phyloP scores from a whole-genome alignment of 345 rosid species.

The Eucalyptus shirleyi region DNA sequence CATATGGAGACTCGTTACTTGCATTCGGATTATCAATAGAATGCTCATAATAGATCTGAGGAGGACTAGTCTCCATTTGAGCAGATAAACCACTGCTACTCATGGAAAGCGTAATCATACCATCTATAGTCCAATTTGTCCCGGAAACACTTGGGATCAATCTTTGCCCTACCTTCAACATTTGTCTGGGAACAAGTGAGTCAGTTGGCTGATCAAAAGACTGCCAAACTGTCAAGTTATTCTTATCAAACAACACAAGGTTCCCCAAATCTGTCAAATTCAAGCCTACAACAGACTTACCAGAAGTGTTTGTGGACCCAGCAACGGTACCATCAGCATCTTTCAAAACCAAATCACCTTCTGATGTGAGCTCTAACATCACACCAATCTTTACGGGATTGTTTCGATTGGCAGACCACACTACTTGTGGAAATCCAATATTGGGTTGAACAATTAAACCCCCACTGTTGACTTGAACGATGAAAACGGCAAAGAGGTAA shows the following conservation, averaged over 20 bases:
- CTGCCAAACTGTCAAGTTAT: not conserved
- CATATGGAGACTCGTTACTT: not conserved
- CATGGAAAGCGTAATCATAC: not conserved
- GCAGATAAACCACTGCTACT: not conserved
- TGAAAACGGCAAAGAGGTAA: not conserved
- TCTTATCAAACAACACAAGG: not conserved
- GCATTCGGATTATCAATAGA: not conserved
- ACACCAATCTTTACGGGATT: not conserved
- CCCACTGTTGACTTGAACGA: not conserved
- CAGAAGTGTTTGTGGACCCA: not conserved
- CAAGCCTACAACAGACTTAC: not conserved
- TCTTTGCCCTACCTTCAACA: not conserved
- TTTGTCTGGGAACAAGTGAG: not conserved
- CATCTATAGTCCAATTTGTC: not conserved
- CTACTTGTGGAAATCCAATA: not conserved
- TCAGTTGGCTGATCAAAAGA: not conserved
- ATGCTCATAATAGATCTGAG: not conserved
- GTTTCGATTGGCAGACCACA: conserved; percentile 18
- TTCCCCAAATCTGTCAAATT: not conserved
- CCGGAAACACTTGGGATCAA: not conserved
- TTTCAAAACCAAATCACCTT: not conserved
- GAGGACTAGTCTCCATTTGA: not conserved
- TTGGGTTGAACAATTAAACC: accelerated
- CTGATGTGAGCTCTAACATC: not conserved
- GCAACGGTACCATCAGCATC: not conserved